Evolutionary conservation across 805 yeast genomes (phyloP).

Genomic region (Saturnispora saitoi): DNA sequence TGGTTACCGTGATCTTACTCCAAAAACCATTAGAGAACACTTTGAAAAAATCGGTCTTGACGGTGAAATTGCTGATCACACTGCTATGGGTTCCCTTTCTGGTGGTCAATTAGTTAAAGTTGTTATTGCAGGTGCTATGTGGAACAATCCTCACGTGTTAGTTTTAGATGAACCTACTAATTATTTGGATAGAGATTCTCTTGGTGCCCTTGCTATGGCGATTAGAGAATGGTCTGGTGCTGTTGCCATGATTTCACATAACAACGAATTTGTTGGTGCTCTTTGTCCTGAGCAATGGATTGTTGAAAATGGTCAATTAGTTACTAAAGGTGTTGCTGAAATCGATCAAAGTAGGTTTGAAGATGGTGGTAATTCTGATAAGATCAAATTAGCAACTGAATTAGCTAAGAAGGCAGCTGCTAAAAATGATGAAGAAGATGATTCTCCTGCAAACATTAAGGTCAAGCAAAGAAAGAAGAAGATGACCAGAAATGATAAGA

Average conservation of each 20-base stretch:
- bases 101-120: slow-evolving; percentile 98
- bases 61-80: slow-evolving; percentile 97
- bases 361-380: slow-evolving; percentile 50
- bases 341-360: slow-evolving; percentile 77
- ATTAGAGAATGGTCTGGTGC: slow-evolving; percentile 98
- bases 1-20: slow-evolving; percentile 91
- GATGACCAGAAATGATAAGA: slow-evolving; percentile 94
- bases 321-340: slow-evolving; percentile 69
- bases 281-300: slow-evolving; percentile 98
- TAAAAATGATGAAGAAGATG: slow-evolving; percentile 59
- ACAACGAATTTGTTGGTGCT: slow-evolving; percentile 94
- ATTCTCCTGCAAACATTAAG: slow-evolving; percentile 91
- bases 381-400: slow-evolving; percentile 36
- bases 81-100: slow-evolving; percentile 91
- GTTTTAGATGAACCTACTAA: slow-evolving; percentile 98
- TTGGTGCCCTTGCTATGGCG: slow-evolving; percentile 96
- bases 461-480: slow-evolving; percentile 82
- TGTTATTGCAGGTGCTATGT: slow-evolving; percentile 98
- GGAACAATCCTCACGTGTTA: slow-evolving; percentile 96
- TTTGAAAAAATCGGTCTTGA: slow-evolving; percentile 96
- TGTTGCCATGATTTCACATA: slow-evolving; percentile 97
- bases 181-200: slow-evolving; percentile 94
- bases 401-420: slow-evolving; percentile 40
- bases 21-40: slow-evolving; percentile 89
- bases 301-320: slow-evolving; percentile 85